Evolutionary conservation across 352 stramenopile genomes (phyloP), one percentile per base, ranked within the genome.

Genomic region (Phytophthora fragariae): DNA sequence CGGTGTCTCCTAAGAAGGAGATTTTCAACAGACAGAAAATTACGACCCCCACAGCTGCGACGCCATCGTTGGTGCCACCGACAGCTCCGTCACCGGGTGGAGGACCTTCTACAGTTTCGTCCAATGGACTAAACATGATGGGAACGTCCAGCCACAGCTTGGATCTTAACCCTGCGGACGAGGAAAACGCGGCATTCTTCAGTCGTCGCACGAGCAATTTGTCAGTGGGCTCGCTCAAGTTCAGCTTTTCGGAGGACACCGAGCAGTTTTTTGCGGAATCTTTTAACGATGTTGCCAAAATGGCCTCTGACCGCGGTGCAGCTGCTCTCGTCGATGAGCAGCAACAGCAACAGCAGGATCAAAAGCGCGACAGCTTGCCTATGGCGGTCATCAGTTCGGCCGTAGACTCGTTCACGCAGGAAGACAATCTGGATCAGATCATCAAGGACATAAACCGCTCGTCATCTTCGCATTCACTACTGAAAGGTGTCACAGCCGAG

Each of bases 371-470:
- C 63, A 93, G 83, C 63, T 72, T 93, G n/a, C 84, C 88, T 5
- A 84, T 95, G 54, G 82, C 78, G 3, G 77, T 89, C 41, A 91
- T 91, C 54, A 84, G 73, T 60, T 88, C 82, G 5, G 82, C 86
- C 2, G 77, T 91, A 31, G 88, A 93, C 58, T 93, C 84, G 35
- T 95, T 95, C 37, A 88, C 84, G 31, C 83, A 90, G 54, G 83
- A 91, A 60, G 83, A 84, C 65, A 92, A 92, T 65, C 35, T 95
- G 55, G 86, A 93, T 65, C 77, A 86, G 62, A 92, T 95, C 54
- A 92, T 95, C 50, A 84, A 87, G 35, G 86, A 92, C 39, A 93
- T 93, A 46, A 80, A 90, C 62, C 81, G 80, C 14, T 75, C 84
- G 19, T 90, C 82, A 27, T 85, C 65, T 24, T 80, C 63, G 0